Conservation (phyloP, 1,139 yeast genomes). For the Kazachstania sp. region DNA sequence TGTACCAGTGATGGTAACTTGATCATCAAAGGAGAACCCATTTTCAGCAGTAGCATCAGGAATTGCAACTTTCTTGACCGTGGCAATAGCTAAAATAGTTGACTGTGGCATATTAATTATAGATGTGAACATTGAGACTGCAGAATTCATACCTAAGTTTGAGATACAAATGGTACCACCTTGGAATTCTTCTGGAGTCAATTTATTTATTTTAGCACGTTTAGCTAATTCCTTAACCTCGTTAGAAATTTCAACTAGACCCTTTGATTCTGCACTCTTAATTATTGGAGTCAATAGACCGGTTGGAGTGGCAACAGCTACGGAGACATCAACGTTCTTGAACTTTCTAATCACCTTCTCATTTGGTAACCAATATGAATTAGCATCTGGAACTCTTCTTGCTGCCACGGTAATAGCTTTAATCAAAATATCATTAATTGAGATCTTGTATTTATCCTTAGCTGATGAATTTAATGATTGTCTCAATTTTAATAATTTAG, state of each 20-base stretch:
- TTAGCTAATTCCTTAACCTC: slow-evolving; percentile 90
- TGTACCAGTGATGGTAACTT: slow-evolving; percentile 87
- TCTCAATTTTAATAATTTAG: slow-evolving; percentile 86
- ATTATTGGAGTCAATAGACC: slow-evolving; percentile 96
- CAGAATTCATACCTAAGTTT: slow-evolving; percentile 96
- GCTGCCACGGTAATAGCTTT: slow-evolving; percentile 92
- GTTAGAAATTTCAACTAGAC: slow-evolving; percentile 68
- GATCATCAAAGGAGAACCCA: slow-evolving; percentile 88
- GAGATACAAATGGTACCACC: slow-evolving; percentile 99
- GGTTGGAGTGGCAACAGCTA: slow-evolving; percentile 97
- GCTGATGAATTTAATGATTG: slow-evolving; percentile 79
- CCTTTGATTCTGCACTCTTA: slow-evolving; percentile 77
- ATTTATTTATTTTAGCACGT: slow-evolving; percentile 91
- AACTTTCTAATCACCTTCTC: slow-evolving; percentile 90
- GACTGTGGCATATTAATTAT: slow-evolving; percentile 97
- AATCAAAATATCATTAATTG: slow-evolving; percentile 88
- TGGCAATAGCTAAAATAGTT: slow-evolving; percentile 88
- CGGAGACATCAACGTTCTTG: slow-evolving; percentile 88
- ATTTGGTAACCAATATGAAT: slow-evolving; percentile 86
- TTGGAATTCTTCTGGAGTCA: slow-evolving; percentile 92
- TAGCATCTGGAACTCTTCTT: slow-evolving; percentile 84
- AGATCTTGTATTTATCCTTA: slow-evolving; percentile 81
- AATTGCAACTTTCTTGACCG: slow-evolving; percentile 84
- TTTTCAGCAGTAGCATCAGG: slow-evolving; percentile 86
- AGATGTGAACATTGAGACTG: slow-evolving; percentile 87